These are phyloP conservation scores for Trichoderma atroviride DNA, from an alignment of 2,329 filamentous ascomycete species.

Conservation along the genomic window DNA sequence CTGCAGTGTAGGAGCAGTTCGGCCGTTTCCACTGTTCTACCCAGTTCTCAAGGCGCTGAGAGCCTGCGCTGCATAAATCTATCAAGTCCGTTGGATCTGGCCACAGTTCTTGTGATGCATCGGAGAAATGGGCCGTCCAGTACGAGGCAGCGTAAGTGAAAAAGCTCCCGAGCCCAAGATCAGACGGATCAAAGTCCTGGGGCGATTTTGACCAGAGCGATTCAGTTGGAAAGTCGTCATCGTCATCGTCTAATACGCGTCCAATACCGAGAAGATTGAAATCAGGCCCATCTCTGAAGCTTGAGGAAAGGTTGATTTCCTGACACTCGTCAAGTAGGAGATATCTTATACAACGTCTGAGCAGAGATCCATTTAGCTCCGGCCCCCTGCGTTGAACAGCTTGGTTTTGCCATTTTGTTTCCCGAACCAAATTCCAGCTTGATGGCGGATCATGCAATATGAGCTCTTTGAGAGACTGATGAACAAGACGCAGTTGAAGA, in stretches of 20 bases:
- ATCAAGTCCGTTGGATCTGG: constrained; percentile 1
- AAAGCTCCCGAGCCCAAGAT: constrained; percentile 10
- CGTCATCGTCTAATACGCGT: neutral
- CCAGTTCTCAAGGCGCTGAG: constrained; percentile 20
- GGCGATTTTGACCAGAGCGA: neutral
- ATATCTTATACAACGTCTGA: constrained; percentile 20
- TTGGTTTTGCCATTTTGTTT: neutral
- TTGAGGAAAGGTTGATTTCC: neutral
- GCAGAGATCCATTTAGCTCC: constrained; percentile 11
- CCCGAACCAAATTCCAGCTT: constrained; percentile 3
- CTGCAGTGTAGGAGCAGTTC: neutral
- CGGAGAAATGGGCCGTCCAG: constrained; percentile 15
- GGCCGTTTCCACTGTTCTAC: constrained; percentile 19
- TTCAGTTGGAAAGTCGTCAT: neutral
- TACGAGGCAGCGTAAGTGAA: constrained; percentile 16
- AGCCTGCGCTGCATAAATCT: constrained; percentile 1
- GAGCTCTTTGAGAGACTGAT: constrained; percentile 25
- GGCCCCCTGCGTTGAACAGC: neutral
- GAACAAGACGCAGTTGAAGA: constrained; percentile 23
- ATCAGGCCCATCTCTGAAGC: neutral
- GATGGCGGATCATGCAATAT: constrained; percentile 13
- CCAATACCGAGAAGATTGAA: neutral
- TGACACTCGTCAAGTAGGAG: constrained; percentile 16
- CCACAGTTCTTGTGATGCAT: neutral
- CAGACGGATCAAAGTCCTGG: constrained; percentile 1